phyloP scores from a whole-genome alignment of 306 rosid genomes.

The Quillaja saponaria region DNA sequence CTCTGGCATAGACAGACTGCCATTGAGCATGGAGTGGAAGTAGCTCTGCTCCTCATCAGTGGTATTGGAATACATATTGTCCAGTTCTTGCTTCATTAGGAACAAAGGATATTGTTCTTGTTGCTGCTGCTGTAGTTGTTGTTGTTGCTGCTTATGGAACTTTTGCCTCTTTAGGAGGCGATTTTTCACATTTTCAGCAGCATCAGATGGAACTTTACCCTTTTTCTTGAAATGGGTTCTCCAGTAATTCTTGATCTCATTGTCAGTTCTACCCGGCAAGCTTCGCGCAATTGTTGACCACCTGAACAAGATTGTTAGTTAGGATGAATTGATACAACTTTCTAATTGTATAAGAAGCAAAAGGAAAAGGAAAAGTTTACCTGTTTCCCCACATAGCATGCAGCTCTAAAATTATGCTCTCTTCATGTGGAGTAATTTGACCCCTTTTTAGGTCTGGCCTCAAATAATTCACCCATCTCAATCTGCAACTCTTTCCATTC shows the following conservation, averaged over 20 bases:
- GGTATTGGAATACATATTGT: conserved; percentile 39
- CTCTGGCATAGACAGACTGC: conserved; percentile 43
- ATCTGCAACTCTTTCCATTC: conserved; percentile 94
- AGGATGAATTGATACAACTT: too few species aligned
- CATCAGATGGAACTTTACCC: conserved; percentile 46
- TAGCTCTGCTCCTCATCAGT: conserved; percentile 46
- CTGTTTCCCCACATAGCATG: conserved; percentile 98
- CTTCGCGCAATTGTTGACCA: conserved; percentile 98
- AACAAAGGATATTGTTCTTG: conserved; percentile 36
- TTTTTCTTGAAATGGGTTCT: conserved; percentile 91
- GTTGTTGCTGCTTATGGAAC: conserved; percentile 62
- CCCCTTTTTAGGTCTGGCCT: conserved; percentile 97
- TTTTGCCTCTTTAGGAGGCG: conserved; percentile 62
- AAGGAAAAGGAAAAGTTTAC: conserved; percentile 33
- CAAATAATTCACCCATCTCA: conserved; percentile 93
- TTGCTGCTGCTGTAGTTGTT: conserved; percentile 40
- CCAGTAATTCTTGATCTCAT: conserved; percentile 92
- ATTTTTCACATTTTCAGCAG: conserved; percentile 53
- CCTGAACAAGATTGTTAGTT: conserved; percentile 19
- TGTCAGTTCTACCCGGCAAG: conserved; percentile 94
- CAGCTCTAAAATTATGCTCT: conserved; percentile 72
- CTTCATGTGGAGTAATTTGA: conserved; percentile 95
- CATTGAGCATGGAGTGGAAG: conserved; percentile 44
- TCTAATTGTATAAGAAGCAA: background rate
- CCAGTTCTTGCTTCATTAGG: conserved; percentile 49